Conservation (phyloP, 305 asterid genomes). For the Monarda citriodora region DNA sequence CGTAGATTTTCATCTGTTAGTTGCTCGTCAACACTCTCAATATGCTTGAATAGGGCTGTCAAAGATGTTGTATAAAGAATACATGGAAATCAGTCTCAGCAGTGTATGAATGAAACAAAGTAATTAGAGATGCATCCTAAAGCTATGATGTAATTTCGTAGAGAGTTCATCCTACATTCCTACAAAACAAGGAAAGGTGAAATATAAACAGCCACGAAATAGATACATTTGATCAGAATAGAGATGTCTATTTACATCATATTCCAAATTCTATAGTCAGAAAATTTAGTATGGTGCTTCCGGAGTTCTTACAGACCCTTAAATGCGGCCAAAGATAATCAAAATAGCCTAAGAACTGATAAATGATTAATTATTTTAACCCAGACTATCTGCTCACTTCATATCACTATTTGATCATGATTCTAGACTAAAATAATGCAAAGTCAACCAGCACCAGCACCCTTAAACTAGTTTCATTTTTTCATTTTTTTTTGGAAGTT, state of each 20-base stretch:
- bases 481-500: too few species aligned
- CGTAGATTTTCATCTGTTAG: conserved; percentile 94
- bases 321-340: conserved; percentile 7
- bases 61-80: conserved; percentile 67
- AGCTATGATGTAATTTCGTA: conserved; percentile 20
- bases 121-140: conserved; percentile 19
- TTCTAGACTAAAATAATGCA: conserved; percentile 8
- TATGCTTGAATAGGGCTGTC: conserved; percentile 95
- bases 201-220: conserved; percentile 11
- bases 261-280: conserved; percentile 9
- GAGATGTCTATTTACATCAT: conserved; percentile 12
- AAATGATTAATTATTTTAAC: neutral
- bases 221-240: conserved; percentile 14
- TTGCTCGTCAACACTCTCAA: conserved; percentile 91
- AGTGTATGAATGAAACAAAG: conserved; percentile 11
- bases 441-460: neutral
- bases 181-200: conserved; percentile 9
- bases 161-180: neutral
- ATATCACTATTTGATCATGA: conserved; percentile 11
- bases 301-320: conserved; percentile 11
- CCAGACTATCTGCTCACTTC: neutral
- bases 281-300: neutral
- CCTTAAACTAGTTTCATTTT: too few species aligned
- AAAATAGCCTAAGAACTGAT: neutral
- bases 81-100: conserved; percentile 19